A percentile compares a stretch with the other conserved stretches of the same genome.
Evolutionary conservation across 768 basidiomycete species (phyloP).

Genomic region (Pleurotus djamor): DNA sequence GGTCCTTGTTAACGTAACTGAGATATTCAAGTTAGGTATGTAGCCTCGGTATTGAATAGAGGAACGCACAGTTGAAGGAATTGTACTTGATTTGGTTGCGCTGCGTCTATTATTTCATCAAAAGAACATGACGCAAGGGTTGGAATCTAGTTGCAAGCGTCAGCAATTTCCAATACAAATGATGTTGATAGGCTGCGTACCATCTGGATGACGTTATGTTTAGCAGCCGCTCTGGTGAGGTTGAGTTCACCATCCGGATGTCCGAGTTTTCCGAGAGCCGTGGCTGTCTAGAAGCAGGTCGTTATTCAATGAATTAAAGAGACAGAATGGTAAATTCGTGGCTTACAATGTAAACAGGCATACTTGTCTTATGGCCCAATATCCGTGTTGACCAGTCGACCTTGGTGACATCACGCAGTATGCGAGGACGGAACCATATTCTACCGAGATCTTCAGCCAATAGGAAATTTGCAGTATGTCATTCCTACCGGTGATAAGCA

Average conservation of each 20-base stretch:
- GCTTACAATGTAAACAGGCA: conserved; percentile 81
- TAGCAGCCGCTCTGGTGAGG: conserved; percentile 84
- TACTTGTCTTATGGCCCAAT: conserved; percentile 68
- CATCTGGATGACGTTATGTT: conserved; percentile 60
- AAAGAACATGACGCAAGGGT: conserved; percentile 95
- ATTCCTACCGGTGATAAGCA: conserved; percentile 78
- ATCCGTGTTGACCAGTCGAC: conserved; percentile 89
- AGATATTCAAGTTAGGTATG: neutral
- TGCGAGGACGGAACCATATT: conserved; percentile 89
- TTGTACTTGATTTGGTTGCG: conserved; percentile 74
- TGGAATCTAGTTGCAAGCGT: conserved; percentile 62
- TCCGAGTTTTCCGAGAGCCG: conserved; percentile 90
- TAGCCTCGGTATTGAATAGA: neutral
- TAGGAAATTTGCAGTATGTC: neutral
- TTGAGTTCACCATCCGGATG: conserved; percentile 95
- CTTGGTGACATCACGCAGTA: conserved; percentile 79
- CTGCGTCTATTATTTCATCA: conserved; percentile 91
- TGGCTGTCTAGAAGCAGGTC: conserved; percentile 48
- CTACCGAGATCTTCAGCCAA: conserved; percentile 24
- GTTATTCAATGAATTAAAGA: neutral
- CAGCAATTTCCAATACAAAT: neutral
- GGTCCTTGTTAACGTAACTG: conserved; percentile 91
- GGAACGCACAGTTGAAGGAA: conserved; percentile 76
- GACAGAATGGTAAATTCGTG: neutral
- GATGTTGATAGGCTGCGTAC: conserved; percentile 16